Evolutionary conservation across 257 asterid genomes (phyloP), one percentile per base, ranked within the genome.

Genomic region (Parsonsia alboflavescens): DNA sequence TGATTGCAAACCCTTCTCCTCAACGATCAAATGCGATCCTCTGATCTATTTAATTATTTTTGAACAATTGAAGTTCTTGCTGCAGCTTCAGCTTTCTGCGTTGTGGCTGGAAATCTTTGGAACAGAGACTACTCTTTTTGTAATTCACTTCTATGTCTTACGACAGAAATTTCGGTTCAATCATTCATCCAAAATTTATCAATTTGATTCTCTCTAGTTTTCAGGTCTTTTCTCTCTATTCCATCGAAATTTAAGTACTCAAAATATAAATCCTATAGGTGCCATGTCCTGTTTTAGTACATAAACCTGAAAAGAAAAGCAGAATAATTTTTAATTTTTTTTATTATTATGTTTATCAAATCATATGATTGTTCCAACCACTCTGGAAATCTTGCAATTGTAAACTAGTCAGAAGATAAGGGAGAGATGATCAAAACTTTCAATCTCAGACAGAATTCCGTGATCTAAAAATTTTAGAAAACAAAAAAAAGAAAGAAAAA

Each of bases 1-100:
- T 78, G 44, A 68, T 85, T 68, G 45, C 81, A 36, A 81, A 77
- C 59, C 74, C 88, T 12, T 49, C 82, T 75, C 84, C 82, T 75
- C 85, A 70, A 13, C 63, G 76, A 73, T 79, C 77, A 71, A 58
- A 70, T 52, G 45, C 87, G 22, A 76, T 86, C 2, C 12, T 81
- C 63, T 81, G 77, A 81, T 85, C 83, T 82, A 70, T 24, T 70
- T 56, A 61, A 28, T 41, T 12, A 5, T 1, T 48, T 73, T 73
- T 63, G 68, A 17, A 24, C 19, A 46, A 58, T 24, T 22, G 1
- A n/a, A n/a, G 45, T 57, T 56, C 15, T 17, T 73, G n/a, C 48
- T 30, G 33, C 33, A 4, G 16, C 24, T 73, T 62, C 46, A 9
- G 68, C 10, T 48, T 62, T n/a, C 28, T 16, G 46, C 54, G 33